Conservation (phyloP, 345 rosid genomes). For the Eucalyptus cloeziana region DNA sequence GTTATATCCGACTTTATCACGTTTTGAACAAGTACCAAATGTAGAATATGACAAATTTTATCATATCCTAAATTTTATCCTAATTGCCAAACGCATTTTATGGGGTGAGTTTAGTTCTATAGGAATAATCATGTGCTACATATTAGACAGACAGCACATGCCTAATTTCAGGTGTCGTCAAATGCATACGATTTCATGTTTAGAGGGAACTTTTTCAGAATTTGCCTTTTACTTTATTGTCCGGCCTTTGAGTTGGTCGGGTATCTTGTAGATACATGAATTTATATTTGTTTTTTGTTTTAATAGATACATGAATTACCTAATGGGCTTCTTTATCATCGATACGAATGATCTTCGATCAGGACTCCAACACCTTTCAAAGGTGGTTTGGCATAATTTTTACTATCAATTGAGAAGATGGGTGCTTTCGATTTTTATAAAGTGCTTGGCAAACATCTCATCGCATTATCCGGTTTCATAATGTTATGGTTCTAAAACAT, state of each 20-base stretch:
- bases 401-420: neutral
- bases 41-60: too few species aligned
- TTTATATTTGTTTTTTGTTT: too few species aligned
- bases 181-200: neutral
- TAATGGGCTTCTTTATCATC: neutral
- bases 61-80: too few species aligned
- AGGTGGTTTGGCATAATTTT: neutral
- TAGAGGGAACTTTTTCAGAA: neutral
- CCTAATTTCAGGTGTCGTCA: neutral
- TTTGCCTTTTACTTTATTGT: neutral
- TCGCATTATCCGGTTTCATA: neutral
- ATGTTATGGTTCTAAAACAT: neutral
- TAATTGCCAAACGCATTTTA: too few species aligned
- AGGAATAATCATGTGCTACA: neutral
- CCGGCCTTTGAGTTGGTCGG: neutral
- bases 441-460: neutral
- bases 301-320: neutral
- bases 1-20: fast-evolving
- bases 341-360: neutral
- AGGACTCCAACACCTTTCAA: neutral
- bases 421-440: neutral
- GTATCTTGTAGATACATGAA: neutral
- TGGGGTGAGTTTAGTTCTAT: neutral
- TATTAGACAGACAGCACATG: neutral
- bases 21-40: too few species aligned